Conservation (phyloP, 305 asterid genomes). For the Fraxinus xanthoxyloides region DNA sequence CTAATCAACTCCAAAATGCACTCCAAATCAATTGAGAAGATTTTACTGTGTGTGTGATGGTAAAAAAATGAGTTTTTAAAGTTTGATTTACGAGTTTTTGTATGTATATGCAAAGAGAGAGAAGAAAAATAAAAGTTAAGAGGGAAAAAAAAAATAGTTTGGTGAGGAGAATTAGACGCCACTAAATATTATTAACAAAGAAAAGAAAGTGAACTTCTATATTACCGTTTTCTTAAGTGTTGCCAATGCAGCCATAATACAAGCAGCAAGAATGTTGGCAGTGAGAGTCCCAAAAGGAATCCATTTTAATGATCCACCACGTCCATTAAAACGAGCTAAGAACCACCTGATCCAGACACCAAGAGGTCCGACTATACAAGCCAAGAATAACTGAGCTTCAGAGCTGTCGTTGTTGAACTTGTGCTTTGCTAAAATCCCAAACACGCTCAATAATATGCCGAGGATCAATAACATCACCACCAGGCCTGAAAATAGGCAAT, state of each 20-base stretch:
- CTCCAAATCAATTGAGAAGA: background rate
- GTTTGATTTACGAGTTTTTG: background rate
- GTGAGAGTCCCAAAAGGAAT: conserved; percentile 85
- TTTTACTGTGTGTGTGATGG: background rate
- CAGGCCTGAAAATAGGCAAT: conserved; percentile 29
- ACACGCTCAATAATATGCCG: conserved; percentile 47
- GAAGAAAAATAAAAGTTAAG: background rate
- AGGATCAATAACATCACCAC: conserved; percentile 43
- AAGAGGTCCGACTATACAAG: conserved; percentile 78
- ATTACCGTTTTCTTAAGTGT: conserved; percentile 55
- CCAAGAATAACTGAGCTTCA: conserved; percentile 62
- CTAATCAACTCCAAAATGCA: background rate
- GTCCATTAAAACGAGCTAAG: conserved; percentile 78
- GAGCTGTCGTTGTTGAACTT: conserved; percentile 46
- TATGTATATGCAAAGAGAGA: background rate
- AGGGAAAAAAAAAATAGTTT: background rate
- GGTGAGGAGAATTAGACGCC: background rate
- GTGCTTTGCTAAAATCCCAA: conserved; percentile 35
- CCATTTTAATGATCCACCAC: conserved; percentile 66
- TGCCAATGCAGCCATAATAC: conserved; percentile 80
- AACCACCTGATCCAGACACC: conserved; percentile 91
- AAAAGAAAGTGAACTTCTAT: background rate
- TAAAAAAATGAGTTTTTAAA: background rate
- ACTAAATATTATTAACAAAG: background rate
- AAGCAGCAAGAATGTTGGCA: conserved; percentile 85